phyloP scores from a whole-genome alignment of 139 green algal species.

The Micromonas pusilla region DNA sequence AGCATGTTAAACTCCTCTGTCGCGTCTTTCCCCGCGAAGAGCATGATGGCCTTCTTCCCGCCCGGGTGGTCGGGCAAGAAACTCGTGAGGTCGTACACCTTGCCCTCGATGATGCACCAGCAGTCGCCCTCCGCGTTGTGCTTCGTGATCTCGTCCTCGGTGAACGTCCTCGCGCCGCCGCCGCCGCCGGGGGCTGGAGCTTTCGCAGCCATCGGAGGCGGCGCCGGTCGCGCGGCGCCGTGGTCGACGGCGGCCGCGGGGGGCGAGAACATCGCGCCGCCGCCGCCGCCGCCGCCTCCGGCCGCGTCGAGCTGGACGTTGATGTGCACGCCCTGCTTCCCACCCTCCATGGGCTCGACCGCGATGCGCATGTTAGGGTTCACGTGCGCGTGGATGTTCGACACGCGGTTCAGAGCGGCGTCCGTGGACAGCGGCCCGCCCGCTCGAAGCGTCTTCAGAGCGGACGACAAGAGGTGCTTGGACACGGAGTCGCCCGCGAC shows the following conservation, averaged over 20 bases:
- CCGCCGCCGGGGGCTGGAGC: not conserved
- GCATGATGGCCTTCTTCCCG: conserved; percentile 39
- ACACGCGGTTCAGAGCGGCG: not conserved
- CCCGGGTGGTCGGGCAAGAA: conserved; percentile 41
- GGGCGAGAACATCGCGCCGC: conserved; percentile 4
- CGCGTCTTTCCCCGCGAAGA: conserved; percentile 41
- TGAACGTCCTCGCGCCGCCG: not conserved
- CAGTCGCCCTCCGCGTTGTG: conserved; percentile 39
- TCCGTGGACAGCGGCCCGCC: not conserved
- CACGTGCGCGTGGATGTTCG: conserved; percentile 12
- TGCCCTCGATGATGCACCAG: conserved; percentile 38
- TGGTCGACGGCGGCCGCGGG: not conserved
- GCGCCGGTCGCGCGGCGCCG: conserved; percentile 2
- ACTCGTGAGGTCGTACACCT: conserved; percentile 39
- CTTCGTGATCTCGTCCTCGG: conserved; percentile 34
- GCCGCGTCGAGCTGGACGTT: not conserved
- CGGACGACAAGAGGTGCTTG: conserved; percentile 24
- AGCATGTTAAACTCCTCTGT: conserved; percentile 44
- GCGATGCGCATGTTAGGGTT: conserved; percentile 17
- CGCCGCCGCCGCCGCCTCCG: not conserved
- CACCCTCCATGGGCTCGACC: not conserved
- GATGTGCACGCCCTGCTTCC: not conserved
- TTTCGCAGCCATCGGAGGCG: not conserved
- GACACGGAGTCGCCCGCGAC: conserved; percentile 44
- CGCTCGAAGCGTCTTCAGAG: not conserved